phyloP scores from a whole-genome alignment of 2,329 filamentous ascomycete species.

The Tolypocladium amazonense region DNA sequence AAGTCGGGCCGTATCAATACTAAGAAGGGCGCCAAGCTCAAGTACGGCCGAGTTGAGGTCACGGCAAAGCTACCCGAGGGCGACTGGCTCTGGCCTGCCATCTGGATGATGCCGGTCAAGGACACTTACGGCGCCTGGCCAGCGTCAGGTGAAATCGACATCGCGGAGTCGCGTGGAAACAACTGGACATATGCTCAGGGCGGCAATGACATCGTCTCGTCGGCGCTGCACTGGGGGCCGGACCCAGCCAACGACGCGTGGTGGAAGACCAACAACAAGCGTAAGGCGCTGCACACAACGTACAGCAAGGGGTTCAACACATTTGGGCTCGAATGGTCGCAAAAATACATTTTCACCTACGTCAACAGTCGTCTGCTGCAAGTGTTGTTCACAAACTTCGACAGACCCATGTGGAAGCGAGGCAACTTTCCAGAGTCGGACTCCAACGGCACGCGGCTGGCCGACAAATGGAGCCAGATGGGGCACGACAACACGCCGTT shows the following conservation, averaged over 20 bases:
- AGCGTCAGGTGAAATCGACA: constrained; percentile 72
- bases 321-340: constrained; percentile 75
- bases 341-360: constrained; percentile 83
- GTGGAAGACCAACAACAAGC: constrained; percentile 77
- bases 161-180: constrained; percentile 72
- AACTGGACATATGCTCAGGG: constrained; percentile 67
- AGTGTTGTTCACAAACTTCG: constrained; percentile 69
- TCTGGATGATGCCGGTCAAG: constrained; percentile 75
- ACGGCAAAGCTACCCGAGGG: constrained; percentile 64
- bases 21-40: constrained; percentile 58
- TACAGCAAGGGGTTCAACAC: constrained; percentile 62
- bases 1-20: constrained; percentile 72
- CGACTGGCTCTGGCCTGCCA: constrained; percentile 88
- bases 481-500: constrained; percentile 58
- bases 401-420: constrained; percentile 55
- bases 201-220: constrained; percentile 72
- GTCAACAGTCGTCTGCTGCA: constrained; percentile 71
- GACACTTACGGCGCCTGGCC: constrained; percentile 70
- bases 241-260: constrained; percentile 62
- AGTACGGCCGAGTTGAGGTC: constrained; percentile 74
- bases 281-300: constrained; percentile 61
- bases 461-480: constrained; percentile 53
- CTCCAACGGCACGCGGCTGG: constrained; percentile 54
- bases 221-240: constrained; percentile 75
- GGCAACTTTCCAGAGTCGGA: constrained; percentile 56